phyloP scores from a whole-genome alignment of 2,329 filamentous ascomycete species.

The Diplodia mutila region DNA sequence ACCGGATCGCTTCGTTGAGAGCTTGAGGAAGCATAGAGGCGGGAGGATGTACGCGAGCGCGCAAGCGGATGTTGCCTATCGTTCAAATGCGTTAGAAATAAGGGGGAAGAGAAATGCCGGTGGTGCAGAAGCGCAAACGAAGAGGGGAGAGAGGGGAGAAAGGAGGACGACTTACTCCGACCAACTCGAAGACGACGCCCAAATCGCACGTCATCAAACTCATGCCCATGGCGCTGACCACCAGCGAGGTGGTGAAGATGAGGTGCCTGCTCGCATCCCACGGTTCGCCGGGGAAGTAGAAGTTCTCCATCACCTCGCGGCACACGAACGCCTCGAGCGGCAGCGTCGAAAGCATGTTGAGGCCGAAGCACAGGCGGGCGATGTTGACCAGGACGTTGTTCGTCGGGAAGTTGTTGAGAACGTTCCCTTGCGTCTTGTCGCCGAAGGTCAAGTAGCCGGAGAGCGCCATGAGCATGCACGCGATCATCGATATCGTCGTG shows the following conservation, averaged over 20 bases:
- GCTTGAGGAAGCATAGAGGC: constrained; percentile 91
- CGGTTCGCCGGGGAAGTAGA: constrained; percentile 71
- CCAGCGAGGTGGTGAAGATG: constrained; percentile 79
- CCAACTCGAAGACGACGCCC: constrained; percentile 91
- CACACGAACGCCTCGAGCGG: constrained; percentile 98
- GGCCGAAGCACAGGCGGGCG: constrained; percentile 90
- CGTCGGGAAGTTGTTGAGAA: constrained; percentile 94
- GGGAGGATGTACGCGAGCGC: constrained; percentile 94
- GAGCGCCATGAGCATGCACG: constrained; percentile 85
- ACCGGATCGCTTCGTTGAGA: constrained; percentile 68
- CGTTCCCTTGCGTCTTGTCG: constrained; percentile 88
- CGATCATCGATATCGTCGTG: constrained; percentile 85
- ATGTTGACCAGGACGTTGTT: constrained; percentile 94
- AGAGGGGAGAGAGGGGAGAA: neutral
- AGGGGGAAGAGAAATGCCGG: neutral
- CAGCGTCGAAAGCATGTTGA: constrained; percentile 98
- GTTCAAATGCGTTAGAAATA: neutral
- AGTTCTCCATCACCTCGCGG: constrained; percentile 92
- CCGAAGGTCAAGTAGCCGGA: constrained; percentile 92
- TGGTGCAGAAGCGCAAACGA: neutral
- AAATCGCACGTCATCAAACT: constrained; percentile 90
- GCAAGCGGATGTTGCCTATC: constrained; percentile 78
- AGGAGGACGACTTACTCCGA: constrained; percentile 60
- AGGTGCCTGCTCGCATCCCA: constrained; percentile 85
- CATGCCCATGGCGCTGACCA: constrained; percentile 76